A percentile compares a stretch with the other conserved stretches of the same genome.
Evolutionary conservation across 2,329 filamentous ascomycete species (phyloP).

Genomic region (Colletotrichum cordylinicola): DNA sequence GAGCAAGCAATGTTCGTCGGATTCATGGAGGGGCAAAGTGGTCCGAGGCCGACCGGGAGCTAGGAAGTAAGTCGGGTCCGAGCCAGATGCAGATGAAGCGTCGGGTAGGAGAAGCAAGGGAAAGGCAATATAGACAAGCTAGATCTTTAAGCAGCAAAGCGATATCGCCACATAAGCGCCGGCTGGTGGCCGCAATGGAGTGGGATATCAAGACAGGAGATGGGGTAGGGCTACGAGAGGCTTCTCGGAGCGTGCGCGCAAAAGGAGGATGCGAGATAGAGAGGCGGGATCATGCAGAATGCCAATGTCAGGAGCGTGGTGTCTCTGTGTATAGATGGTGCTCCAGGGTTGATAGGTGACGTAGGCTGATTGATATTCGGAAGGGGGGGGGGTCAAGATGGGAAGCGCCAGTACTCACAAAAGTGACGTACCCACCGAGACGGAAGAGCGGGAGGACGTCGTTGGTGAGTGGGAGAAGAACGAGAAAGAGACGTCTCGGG

Average conservation of each 20-base stretch:
- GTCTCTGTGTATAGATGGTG: neutral
- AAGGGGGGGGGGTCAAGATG: neutral
- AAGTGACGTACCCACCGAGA: conserved; percentile 13
- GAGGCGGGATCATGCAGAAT: neutral
- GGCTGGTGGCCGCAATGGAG: neutral
- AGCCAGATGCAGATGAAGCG: neutral
- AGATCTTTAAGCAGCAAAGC: neutral
- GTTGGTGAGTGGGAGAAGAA: neutral
- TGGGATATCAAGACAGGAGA: neutral
- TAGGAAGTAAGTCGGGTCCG: neutral
- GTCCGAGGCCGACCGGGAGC: conserved; percentile 14
- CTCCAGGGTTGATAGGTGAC: conserved; percentile 7
- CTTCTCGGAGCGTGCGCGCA: neutral
- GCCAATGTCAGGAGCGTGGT: neutral
- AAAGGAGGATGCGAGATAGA: neutral
- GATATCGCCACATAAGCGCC: neutral
- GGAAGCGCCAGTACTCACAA: conserved; percentile 7
- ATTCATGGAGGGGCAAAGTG: conserved; percentile 14
- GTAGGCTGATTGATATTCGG: conserved; percentile 3
- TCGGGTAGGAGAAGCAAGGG: neutral
- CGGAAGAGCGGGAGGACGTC: neutral
- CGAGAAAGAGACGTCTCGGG: neutral
- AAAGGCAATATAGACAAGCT: neutral
- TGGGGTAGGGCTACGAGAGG: neutral
- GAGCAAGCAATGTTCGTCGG: neutral